Base-by-base conservation (phyloP, 2,329 filamentous ascomycete species). In the Capronia coronata region DNA sequence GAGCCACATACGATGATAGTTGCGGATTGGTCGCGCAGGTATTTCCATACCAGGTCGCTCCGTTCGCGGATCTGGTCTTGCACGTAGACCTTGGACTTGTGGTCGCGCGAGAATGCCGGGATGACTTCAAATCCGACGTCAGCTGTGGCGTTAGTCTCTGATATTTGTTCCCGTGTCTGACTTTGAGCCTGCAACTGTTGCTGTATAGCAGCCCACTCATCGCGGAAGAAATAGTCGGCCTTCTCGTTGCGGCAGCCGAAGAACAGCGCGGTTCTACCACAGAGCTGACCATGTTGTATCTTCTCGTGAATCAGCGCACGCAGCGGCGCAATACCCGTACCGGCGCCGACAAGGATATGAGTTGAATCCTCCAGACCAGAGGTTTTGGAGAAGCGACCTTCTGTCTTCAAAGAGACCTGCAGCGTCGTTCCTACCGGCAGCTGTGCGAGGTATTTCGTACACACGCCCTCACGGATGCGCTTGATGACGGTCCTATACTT, bases 401-500 rank as follows among this genome's bases (percentile, higher is more conserved):
- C 25, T 57, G 60, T 37, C 65, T 63, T 19, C 68, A 65, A 14
- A 61, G 56, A 3, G 13, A 94, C 74, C 19, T 68, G 74, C 13
- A 95, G 69, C 0, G 68, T 66, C 8, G 82, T 80, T 1, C 76
- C 77, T 0, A 73, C 68, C 3, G 68, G 65, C 0, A 97, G 74
- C 3, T 75, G 73, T 16, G 84, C 77, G 14, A 97, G 75, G 64
- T 96, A 97, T 19, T 87, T 79, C 3, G 93, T 95, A 67, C 90
- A 96, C 41, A 98, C 83, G 1, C 93, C 93, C 62, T 91, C 79
- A 14, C 93, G 79, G 2, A 86, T 83, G 54, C 86, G 84, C 62
- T 86, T 87, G 52, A 95, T 85, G 22, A 95, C 81, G 1, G 90
- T 95, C 55, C 83, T 81, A 67, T 95, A 97, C 64, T 91, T 89